These are phyloP conservation scores for Tricholoma saponaceum DNA, from an alignment of 768 basidiomycete genomes.

Conservation along the genomic window DNA sequence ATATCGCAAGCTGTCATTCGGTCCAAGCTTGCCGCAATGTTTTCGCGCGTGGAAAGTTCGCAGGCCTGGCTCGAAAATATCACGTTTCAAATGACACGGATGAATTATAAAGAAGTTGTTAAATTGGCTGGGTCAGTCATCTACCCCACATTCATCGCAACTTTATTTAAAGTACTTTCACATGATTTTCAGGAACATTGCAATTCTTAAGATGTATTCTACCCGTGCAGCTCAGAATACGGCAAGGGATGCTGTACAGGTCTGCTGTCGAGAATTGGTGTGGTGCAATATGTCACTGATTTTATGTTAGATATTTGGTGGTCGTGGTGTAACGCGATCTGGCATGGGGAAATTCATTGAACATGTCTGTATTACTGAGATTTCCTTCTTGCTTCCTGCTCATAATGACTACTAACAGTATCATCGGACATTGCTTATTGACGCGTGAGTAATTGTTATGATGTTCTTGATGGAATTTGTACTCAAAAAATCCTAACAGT, in stretches of 20 bases:
- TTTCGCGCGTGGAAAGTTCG: slow-evolving; percentile 58
- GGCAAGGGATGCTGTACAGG: slow-evolving; percentile 45
- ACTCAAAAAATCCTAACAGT: background rate
- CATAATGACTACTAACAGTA: slow-evolving; percentile 27
- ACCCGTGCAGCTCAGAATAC: slow-evolving; percentile 64
- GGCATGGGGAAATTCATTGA: slow-evolving; percentile 81
- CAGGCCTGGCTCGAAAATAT: slow-evolving; percentile 81
- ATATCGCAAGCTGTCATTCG: slow-evolving; percentile 82
- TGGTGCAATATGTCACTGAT: slow-evolving; percentile 20
- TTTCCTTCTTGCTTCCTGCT: background rate
- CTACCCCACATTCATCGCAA: background rate
- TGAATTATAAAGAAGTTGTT: slow-evolving; percentile 75
- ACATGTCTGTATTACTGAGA: slow-evolving; percentile 40
- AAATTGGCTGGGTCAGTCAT: slow-evolving; percentile 62
- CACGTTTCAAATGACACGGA: slow-evolving; percentile 83
- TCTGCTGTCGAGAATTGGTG: background rate
- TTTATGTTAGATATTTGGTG: slow-evolving; percentile 75
- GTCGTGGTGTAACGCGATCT: slow-evolving; percentile 78
- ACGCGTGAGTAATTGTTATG: slow-evolving; percentile 38
- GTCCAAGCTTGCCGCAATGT: slow-evolving; percentile 83
- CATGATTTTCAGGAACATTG: slow-evolving; percentile 47
- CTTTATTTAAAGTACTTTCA: background rate
- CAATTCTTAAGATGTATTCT: slow-evolving; percentile 63
- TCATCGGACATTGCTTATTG: slow-evolving; percentile 47
- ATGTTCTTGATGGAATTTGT: background rate